phyloP scores from a whole-genome alignment of 129 eudicot genomes.

The Ambrosia artemisiifolia region DNA sequence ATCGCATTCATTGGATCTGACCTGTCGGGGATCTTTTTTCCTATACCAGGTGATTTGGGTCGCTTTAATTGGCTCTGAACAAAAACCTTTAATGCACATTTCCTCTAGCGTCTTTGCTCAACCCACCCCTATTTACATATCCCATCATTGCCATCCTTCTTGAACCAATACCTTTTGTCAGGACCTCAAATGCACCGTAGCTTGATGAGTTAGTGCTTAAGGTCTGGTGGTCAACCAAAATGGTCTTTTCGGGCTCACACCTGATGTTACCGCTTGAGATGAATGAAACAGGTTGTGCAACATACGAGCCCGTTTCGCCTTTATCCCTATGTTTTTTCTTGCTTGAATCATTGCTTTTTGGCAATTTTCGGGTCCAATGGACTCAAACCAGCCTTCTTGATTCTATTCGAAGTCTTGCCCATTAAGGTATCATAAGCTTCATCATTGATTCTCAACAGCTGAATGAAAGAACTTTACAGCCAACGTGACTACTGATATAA shows the following conservation, averaged over 20 bases:
- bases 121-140: conserved; percentile 55
- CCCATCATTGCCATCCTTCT: conserved; percentile 97
- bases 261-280: conserved; percentile 74
- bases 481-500: not conserved
- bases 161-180: conserved; percentile 89
- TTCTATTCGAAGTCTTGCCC: conserved; percentile 19
- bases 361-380: conserved; percentile 28
- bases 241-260: conserved; percentile 38
- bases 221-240: conserved; percentile 19
- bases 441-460: conserved; percentile 69
- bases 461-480: conserved; percentile 19
- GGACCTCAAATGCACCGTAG: conserved; percentile 88
- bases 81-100: not conserved
- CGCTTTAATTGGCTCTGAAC: conserved; percentile 77
- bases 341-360: conserved; percentile 35
- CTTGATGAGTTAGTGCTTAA: conserved; percentile 29
- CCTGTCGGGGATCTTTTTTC: conserved; percentile 57
- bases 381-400: conserved; percentile 28
- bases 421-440: conserved; percentile 37
- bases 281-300: conserved; percentile 73
- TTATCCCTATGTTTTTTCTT: conserved; percentile 38
- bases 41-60: conserved; percentile 87
- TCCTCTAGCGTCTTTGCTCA: conserved; percentile 84
- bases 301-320: conserved; percentile 53
- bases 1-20: conserved; percentile 24